Evolutionary conservation across 2,329 filamentous ascomycete species (phyloP), one percentile per base, ranked within the genome.

Genomic region (Trichoderma atrobrunneum): DNA sequence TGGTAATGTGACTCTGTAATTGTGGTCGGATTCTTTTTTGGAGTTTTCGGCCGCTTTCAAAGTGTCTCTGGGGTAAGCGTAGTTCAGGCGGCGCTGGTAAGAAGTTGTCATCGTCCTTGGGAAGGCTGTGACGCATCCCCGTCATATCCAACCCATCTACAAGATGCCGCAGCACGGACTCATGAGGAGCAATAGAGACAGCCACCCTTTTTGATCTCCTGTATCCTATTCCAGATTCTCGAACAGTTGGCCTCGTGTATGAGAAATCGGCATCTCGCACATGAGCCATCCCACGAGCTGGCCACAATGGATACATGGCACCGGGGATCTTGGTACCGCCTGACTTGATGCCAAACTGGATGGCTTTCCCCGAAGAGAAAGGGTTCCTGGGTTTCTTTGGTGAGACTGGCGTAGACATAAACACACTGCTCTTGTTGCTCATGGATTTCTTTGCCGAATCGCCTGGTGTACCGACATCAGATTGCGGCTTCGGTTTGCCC

Each of bases 271-370:
- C 71, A 7, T 87, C 90, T 70, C 90, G 87, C 56, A 94, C 81
- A 79, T 94, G 92, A 1, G 85, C 81, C 78, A 89, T 89, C 7
- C 85, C 91, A 74, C 86, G 85, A 63, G 88, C 87, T 48, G 93
- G 93, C 91, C 93, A 96, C n/a, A 89, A 84, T 4, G 93, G 88
- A 69, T 92, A 85, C 74, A 85, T 83, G 10, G 90, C 85, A 3
- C 92, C 92, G 0, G 90, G 89, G n/a, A 91, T 85, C 76, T 89
- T 93, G 5, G 89, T 77, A 0, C 82, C 84, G 3, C 79, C 76
- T 5, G 83, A 82, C 70, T 81, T 85, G 30, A 80, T 76, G 3
- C 87, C 85, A 72, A 87, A 85, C 14, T 82, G 81, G 0, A 70
- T 64, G 14, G 71, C 72, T 24, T 80, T 81, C 16, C 76, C 79